Evolutionary conservation across 2,329 filamentous ascomycete species (phyloP).

Genomic region (Monosporascus sp.): DNA sequence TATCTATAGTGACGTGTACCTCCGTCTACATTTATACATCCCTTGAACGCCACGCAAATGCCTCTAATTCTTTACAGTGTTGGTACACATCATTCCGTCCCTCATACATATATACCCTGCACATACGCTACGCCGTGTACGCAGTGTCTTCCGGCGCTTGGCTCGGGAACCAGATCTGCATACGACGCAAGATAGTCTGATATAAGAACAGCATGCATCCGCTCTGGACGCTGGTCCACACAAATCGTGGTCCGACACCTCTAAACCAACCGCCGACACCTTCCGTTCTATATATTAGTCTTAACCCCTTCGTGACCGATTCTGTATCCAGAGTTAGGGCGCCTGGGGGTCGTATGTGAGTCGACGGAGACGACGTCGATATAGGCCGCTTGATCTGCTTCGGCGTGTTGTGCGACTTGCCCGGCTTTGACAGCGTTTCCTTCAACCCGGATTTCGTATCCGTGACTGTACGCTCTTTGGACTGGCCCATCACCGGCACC

Average conservation of each 20-base stretch:
- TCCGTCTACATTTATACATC: constrained; percentile 3
- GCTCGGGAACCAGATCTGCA: constrained; percentile 50
- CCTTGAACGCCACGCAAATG: constrained; percentile 27
- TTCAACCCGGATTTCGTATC: constrained; percentile 19
- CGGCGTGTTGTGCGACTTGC: constrained; percentile 22
- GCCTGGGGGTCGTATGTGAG: constrained; percentile 72
- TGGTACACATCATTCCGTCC: constrained; percentile 10
- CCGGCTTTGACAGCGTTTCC: constrained; percentile 17
- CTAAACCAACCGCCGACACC: constrained; percentile 88
- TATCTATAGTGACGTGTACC: constrained; percentile 1
- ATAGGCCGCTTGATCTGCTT: constrained; percentile 64
- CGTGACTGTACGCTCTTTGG: constrained; percentile 16
- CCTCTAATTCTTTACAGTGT: constrained; percentile 15
- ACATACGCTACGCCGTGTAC: constrained; percentile 8
- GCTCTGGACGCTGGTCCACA: constrained; percentile 97
- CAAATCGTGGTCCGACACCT: constrained; percentile 83
- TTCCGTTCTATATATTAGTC: constrained; percentile 84
- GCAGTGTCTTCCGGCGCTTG: constrained; percentile 24
- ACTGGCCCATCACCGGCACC: constrained; percentile 18
- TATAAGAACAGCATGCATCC: constrained; percentile 96
- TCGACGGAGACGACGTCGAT: constrained; percentile 85
- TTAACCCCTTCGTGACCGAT: constrained; percentile 77
- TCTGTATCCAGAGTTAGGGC: constrained; percentile 80
- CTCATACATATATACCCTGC: neutral
- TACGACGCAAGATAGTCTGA: constrained; percentile 74